Conservation (phyloP, 2,329 filamentous ascomycete genomes). For the Berkeleyomyces basicola region DNA sequence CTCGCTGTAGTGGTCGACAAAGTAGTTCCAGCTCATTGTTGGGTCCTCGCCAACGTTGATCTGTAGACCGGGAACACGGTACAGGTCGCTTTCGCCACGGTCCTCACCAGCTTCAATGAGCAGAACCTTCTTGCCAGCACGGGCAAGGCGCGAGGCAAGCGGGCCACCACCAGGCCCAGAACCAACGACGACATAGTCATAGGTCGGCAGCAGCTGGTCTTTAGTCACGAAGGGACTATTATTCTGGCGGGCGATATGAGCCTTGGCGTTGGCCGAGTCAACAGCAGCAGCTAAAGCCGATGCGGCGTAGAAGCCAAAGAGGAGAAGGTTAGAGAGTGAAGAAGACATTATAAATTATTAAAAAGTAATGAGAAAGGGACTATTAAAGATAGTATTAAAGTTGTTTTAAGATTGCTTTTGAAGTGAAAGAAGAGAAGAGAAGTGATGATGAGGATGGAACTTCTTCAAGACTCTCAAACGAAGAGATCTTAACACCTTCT, state of each 20-base stretch:
- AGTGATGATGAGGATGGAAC: not conserved
- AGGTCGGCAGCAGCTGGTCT: constrained; percentile 17
- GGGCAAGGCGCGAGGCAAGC: constrained; percentile 37
- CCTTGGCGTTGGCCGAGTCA: not conserved
- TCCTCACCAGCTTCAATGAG: constrained; percentile 43
- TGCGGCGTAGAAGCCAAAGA: constrained; percentile 4
- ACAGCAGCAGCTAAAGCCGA: constrained; percentile 4
- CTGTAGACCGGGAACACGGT: constrained; percentile 19
- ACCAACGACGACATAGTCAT: constrained; percentile 44
- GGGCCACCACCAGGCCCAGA: constrained; percentile 40
- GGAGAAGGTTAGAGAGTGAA: constrained; percentile 3
- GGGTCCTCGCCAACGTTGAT: constrained; percentile 18
- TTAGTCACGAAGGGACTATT: constrained; percentile 6
- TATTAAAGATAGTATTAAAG: not conserved
- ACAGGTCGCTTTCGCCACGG: constrained; percentile 23
- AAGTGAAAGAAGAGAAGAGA: not conserved
- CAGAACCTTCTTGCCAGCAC: constrained; percentile 39
- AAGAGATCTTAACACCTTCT: not conserved
- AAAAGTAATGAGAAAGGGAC: not conserved
- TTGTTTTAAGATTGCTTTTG: too few species aligned
- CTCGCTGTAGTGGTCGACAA: constrained; percentile 40
- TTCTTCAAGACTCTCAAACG: not conserved
- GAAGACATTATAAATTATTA: not conserved
- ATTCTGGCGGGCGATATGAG: not conserved
- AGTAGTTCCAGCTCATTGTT: constrained; percentile 37